Evolutionary conservation across 225 moss, liverwort and hornwort species (phyloP), one percentile per base, ranked within the genome.

Genomic region (Pseudoscleropodium purum): DNA sequence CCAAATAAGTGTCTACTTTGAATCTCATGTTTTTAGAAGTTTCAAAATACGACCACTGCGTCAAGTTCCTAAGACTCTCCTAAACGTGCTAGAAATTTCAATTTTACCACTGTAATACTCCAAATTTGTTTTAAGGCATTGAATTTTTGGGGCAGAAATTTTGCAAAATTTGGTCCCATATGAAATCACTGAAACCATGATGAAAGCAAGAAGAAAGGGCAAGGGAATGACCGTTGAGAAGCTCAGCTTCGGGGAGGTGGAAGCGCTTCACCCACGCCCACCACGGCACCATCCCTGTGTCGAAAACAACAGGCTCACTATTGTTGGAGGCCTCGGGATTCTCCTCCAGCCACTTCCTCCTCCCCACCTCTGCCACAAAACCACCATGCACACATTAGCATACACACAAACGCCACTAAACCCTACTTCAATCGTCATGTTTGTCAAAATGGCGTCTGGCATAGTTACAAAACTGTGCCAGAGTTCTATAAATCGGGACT

Each of bases 211-310:
- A 30, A 67, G 13, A 29, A 9, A 84, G 33, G 26, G 68, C 52
- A 18, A 52, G 68, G 25, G 64, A 91, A 90, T 56, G 61, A 96
- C 97, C 97, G 67, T 99, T 99, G 72, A 99, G 90, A 30, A 99
- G 93, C 94, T 99, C 99, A 41, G 99, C 99, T 92, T 99, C 96
- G 6, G 99, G 99, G 49, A 99, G 93, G 86, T 99, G 99, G 91
- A 99, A 97, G 65, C 97, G 97, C 91, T 91, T 96, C 85, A 99
- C 99, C 99, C 99, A 99, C 12, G 99, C 99, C 99, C 99, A 99
- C 98, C 99, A 99, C 37, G 99, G 99, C 52, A 99, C 95, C 19
- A 89, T 93, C 51, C 92, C 95, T 52, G 97, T 97, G 88, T 99
- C 99, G 82, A 99, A 99, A 19, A 96, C 89, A 45, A 97, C 96